Evolutionary conservation across 2,329 filamentous ascomycete genomes (phyloP).

Genomic region (Arthrobotrys conoides): DNA sequence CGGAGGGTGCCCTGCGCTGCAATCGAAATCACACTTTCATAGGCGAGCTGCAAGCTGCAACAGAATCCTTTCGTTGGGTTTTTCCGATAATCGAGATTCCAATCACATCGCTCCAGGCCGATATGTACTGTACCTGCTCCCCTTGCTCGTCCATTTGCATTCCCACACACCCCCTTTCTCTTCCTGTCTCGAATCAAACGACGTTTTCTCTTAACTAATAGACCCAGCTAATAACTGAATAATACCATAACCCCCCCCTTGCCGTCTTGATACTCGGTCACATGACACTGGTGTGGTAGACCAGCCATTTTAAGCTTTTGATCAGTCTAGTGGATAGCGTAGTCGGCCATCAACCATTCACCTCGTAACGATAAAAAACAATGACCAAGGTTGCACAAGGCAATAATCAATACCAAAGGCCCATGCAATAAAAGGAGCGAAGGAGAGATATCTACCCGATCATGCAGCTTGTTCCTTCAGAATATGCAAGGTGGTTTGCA

Average conservation of each 20-base stretch:
- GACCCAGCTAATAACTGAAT: neutral
- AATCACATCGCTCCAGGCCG: constrained; percentile 42
- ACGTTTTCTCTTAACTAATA: neutral
- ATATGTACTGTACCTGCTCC: constrained; percentile 13
- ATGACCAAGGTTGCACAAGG: neutral
- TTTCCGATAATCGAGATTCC: constrained; percentile 51
- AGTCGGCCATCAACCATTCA: neutral
- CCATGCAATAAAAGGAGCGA: neutral
- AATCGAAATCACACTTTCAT: constrained; percentile 45
- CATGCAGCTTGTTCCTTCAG: constrained; percentile 2
- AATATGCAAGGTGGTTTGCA: constrained; percentile 1
- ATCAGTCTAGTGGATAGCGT: too few relatives aligned
- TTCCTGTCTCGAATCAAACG: constrained; percentile 1
- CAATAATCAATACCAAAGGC: too few relatives aligned
- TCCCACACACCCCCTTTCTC: constrained; percentile 32
- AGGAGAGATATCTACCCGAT: constrained; percentile 22
- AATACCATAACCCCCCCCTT: neutral
- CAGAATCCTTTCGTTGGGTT: constrained; percentile 11
- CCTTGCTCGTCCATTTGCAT: constrained; percentile 40
- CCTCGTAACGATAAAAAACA: neutral
- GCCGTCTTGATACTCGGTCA: neutral
- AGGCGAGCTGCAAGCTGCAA: constrained; percentile 58
- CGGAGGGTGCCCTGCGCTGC: constrained; percentile 34
- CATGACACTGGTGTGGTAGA: constrained; percentile 26
- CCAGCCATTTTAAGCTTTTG: constrained; percentile 8